Conservation (phyloP, 139 green algal species). For the Marvania coccoides region DNA sequence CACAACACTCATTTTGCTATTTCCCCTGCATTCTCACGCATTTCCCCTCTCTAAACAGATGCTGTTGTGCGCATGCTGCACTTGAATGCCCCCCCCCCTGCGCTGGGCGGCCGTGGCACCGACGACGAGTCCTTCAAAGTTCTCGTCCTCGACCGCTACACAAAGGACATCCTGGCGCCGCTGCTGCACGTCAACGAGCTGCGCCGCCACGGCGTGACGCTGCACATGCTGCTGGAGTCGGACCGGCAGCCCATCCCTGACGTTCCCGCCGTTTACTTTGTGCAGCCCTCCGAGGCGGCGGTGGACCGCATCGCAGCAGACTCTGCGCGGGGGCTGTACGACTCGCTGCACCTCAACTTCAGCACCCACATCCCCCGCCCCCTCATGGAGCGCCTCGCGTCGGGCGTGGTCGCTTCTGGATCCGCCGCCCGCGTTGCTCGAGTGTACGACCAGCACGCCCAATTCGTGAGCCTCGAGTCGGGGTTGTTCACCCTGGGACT, state of each 20-base stretch:
- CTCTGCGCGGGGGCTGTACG: slow-evolving; percentile 72
- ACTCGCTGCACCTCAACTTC: slow-evolving; percentile 92
- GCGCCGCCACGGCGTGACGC: slow-evolving; percentile 85
- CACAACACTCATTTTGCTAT: neutral
- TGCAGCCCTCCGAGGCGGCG: slow-evolving; percentile 62
- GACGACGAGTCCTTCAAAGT: slow-evolving; percentile 86
- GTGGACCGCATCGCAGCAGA: slow-evolving; percentile 70
- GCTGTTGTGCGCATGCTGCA: slow-evolving; percentile 54
- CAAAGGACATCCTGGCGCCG: slow-evolving; percentile 85
- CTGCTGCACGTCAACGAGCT: slow-evolving; percentile 88
- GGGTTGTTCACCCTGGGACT: slow-evolving; percentile 84
- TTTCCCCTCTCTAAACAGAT: slow-evolving; percentile 29
- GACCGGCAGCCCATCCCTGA: slow-evolving; percentile 91
- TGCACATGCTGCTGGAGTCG: slow-evolving; percentile 82
- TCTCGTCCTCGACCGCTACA: slow-evolving; percentile 85
- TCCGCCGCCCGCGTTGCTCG: slow-evolving; percentile 42
- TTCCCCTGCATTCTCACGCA: neutral
- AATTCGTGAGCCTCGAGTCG: slow-evolving; percentile 83
- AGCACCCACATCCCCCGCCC: slow-evolving; percentile 51
- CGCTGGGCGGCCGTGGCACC: neutral
- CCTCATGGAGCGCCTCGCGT: slow-evolving; percentile 76
- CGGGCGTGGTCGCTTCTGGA: slow-evolving; percentile 20
- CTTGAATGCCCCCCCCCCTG: slow-evolving; percentile 29
- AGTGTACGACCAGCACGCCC: slow-evolving; percentile 87
- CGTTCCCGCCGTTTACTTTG: slow-evolving; percentile 94